These are phyloP conservation scores for Vaccinium vitisidaea DNA, from an alignment of 148 eudicot species.

Conservation along the genomic window DNA sequence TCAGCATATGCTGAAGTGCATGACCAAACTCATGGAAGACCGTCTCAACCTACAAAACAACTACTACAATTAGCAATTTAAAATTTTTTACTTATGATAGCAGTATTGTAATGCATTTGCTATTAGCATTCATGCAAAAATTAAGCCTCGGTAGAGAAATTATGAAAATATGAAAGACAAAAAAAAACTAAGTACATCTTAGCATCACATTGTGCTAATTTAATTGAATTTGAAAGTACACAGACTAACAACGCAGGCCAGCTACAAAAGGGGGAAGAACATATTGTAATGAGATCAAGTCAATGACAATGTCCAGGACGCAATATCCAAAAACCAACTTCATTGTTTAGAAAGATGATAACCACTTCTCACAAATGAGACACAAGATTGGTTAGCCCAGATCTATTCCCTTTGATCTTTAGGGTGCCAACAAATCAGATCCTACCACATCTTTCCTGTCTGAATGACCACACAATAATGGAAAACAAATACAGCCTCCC, in stretches of 20 bases:
- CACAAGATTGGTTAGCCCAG: background rate
- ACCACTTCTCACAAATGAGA: background rate
- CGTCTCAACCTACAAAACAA: conserved; percentile 78
- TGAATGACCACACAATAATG: background rate
- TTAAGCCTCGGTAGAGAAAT: background rate
- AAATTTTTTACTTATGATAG: background rate
- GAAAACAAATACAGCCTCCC: background rate
- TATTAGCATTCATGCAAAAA: background rate
- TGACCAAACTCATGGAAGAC: conserved; percentile 99
- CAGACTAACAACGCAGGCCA: background rate
- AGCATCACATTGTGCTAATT: background rate
- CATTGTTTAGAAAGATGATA: background rate
- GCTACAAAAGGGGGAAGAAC: background rate
- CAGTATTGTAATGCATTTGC: background rate
- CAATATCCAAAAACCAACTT: background rate
- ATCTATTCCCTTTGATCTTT: background rate
- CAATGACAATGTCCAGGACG: background rate
- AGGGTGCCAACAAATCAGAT: background rate
- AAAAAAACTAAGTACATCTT: background rate
- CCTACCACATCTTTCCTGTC: background rate
- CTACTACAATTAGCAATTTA: conserved; percentile 1
- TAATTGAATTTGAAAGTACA: background rate
- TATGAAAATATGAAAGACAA: background rate
- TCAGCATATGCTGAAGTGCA: conserved; percentile 99
- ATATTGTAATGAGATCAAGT: background rate